These are phyloP conservation scores for Epichloe sylvatica DNA, from an alignment of 2,329 filamentous ascomycete species.

Conservation along the genomic window DNA sequence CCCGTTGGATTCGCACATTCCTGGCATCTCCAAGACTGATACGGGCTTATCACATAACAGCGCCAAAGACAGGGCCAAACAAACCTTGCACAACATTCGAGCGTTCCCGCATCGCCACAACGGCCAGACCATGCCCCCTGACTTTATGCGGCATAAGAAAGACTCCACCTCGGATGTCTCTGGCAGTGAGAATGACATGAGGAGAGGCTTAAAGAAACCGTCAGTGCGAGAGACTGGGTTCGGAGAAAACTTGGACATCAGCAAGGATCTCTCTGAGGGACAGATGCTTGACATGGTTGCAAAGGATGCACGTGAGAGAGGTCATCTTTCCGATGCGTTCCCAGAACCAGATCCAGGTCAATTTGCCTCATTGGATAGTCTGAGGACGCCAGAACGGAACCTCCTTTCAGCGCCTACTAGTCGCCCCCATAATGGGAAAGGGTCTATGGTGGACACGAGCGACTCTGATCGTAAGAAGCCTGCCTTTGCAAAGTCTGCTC, in stretches of 20 bases:
- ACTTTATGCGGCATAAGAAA: constrained; percentile 36
- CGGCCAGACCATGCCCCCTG: constrained; percentile 32
- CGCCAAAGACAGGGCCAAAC: constrained; percentile 44
- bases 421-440: constrained; percentile 20
- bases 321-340: constrained; percentile 17
- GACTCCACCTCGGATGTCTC: constrained; percentile 47
- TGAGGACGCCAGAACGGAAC: constrained; percentile 19
- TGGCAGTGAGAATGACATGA: constrained; percentile 36
- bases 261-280: constrained; percentile 42
- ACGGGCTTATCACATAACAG: constrained; percentile 34
- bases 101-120: constrained; percentile 41
- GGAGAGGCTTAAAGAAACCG: constrained; percentile 18
- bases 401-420: constrained; percentile 16
- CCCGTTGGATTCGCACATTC: constrained; percentile 10
- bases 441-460: constrained; percentile 26
- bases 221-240: constrained; percentile 17
- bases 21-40: constrained; percentile 17
- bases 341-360: constrained; percentile 16
- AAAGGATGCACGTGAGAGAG: constrained; percentile 34
- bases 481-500: constrained; percentile 9
- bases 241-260: constrained; percentile 33
- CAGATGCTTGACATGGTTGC: constrained; percentile 49
- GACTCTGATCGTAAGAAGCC: constrained; percentile 25
- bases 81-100: constrained; percentile 43
- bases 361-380: constrained; percentile 17